These are phyloP conservation scores for Coemansia sp. DNA, from an alignment of 192 early-diverging fungal genomes.

Conservation along the genomic window DNA sequence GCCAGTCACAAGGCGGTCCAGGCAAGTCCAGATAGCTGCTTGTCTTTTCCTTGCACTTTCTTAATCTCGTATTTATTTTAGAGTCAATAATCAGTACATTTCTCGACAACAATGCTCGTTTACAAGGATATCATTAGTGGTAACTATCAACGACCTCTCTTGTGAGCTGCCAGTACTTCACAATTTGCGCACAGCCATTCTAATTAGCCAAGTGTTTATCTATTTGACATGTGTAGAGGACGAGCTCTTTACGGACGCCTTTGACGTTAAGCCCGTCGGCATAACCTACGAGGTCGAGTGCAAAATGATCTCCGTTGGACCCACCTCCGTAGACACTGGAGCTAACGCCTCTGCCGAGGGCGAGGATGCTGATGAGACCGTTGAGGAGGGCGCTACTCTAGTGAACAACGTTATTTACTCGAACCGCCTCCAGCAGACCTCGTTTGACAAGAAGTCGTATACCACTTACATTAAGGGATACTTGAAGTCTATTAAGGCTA, in stretches of 20 bases:
- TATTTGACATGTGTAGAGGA: slow-evolving; percentile 60
- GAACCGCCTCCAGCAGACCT: slow-evolving; percentile 70
- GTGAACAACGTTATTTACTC: slow-evolving; percentile 91
- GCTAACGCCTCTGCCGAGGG: slow-evolving; percentile 94
- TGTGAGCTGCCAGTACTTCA: background rate
- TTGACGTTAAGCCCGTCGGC: slow-evolving; percentile 62
- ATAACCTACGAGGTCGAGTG: slow-evolving; percentile 81
- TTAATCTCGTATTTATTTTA: slow-evolving; percentile 14
- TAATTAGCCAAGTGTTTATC: background rate
- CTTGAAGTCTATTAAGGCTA: slow-evolving; percentile 79
- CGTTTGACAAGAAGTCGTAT: slow-evolving; percentile 92
- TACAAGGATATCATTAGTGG: slow-evolving; percentile 68
- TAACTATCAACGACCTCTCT: slow-evolving; percentile 39
- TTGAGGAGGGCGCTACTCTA: slow-evolving; percentile 63
- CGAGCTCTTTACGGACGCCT: slow-evolving; percentile 92
- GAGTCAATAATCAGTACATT: slow-evolving; percentile 4
- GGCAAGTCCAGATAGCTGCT: background rate
- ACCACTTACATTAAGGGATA: slow-evolving; percentile 92
- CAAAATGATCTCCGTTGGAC: slow-evolving; percentile 67
- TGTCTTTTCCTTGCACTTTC: slow-evolving; percentile 4
- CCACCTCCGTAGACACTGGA: slow-evolving; percentile 83
- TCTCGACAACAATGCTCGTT: slow-evolving; percentile 63
- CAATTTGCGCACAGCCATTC: background rate
- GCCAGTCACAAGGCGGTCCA: slow-evolving; percentile 2
- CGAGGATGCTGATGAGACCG: slow-evolving; percentile 65